A percentile compares a stretch with the other conserved stretches of the same genome.
Conservation (phyloP, 2,329 filamentous ascomycete genomes). For the Beauveria pseudobassiana region DNA sequence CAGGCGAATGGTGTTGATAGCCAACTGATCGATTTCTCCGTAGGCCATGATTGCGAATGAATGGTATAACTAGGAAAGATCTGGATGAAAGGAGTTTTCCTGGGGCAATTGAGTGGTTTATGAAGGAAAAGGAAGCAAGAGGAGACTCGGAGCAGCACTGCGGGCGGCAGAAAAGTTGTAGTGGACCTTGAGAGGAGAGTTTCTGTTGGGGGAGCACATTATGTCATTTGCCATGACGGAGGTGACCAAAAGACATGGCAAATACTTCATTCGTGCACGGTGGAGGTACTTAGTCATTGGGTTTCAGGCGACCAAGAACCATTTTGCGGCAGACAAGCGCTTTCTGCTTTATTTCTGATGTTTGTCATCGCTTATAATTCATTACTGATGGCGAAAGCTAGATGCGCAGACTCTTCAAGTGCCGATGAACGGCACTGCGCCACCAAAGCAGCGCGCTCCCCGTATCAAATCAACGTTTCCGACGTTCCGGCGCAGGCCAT, state of each 20-base stretch:
- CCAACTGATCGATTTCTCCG: slow-evolving; percentile 78
- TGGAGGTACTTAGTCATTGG: not conserved
- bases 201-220: slow-evolving; percentile 5
- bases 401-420: no score
- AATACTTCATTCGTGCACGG: not conserved
- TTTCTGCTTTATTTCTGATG: no score
- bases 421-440: no score
- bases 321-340: no score
- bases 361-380: no score
- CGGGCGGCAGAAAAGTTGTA: slow-evolving; percentile 1
- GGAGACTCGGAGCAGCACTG: not conserved
- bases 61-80: not conserved
- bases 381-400: no score
- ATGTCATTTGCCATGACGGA: slow-evolving; percentile 1
- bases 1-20: slow-evolving; percentile 96
- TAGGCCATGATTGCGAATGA: slow-evolving; percentile 66
- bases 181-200: not conserved
- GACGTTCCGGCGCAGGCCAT: no score
- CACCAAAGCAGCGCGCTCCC: no score
- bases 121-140: not conserved
- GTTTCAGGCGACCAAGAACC: no score
- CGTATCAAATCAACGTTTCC: no score
- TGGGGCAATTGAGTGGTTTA: slow-evolving; percentile 1
- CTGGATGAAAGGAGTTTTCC: not conserved
- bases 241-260: not conserved